phyloP scores from a whole-genome alignment of 2,329 filamentous ascomycete genomes.

The Plectosphaerella plurivora region DNA sequence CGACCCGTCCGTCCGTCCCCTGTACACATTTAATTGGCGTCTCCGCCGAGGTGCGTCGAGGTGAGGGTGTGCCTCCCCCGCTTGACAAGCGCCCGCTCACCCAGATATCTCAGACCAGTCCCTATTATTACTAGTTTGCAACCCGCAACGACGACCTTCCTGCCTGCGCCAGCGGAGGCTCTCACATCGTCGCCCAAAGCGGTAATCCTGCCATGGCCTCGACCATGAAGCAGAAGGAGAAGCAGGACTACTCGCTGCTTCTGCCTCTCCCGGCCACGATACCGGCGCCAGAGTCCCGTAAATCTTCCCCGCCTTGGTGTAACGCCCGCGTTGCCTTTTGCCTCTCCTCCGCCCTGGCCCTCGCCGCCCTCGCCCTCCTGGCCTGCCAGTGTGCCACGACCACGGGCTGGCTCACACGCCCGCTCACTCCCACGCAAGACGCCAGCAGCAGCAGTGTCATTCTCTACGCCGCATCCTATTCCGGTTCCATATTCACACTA shows the following conservation, averaged over 20 bases:
- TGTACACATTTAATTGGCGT: too few relatives aligned
- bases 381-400: constrained; percentile 15
- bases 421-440: too few relatives aligned
- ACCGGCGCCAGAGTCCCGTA: not conserved
- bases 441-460: constrained; percentile 13
- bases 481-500: constrained; percentile 43
- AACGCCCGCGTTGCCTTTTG: not conserved
- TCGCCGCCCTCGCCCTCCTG: constrained; percentile 10
- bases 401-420: too few relatives aligned
- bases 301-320: constrained; percentile 3
- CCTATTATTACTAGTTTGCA: too few relatives aligned
- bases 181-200: constrained; percentile 3
- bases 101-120: too few relatives aligned
- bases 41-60: too few relatives aligned
- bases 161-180: constrained; percentile 4
- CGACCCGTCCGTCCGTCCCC: too few relatives aligned
- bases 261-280: not conserved
- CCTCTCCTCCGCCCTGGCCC: not conserved
- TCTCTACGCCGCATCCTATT: constrained; percentile 45
- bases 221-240: not conserved
- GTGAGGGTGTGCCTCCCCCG: too few relatives aligned
- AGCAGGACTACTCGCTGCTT: not conserved
- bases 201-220: constrained; percentile 6
- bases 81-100: too few relatives aligned
- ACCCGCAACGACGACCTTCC: not conserved